These are phyloP conservation scores for Acanthamoeba castellanii DNA, from an alignment of 208 protist species.

Conservation along the genomic window DNA sequence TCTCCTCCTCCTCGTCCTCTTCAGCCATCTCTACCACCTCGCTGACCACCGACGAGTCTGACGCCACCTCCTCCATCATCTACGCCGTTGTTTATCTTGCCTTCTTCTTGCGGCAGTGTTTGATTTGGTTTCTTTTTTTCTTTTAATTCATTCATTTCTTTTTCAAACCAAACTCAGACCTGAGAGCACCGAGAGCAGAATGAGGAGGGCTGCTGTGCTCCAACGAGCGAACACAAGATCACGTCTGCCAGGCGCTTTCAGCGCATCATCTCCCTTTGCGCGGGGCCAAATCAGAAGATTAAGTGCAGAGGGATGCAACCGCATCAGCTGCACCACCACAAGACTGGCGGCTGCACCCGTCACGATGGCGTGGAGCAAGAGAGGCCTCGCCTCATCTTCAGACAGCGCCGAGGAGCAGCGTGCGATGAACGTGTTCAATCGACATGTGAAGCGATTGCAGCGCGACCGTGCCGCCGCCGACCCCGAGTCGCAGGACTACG, in stretches of 20 bases:
- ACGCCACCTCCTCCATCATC: constrained; percentile 27
- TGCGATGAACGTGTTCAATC: constrained; percentile 54
- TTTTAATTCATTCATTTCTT: neutral
- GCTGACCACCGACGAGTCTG: constrained; percentile 12
- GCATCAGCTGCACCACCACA: too few relatives aligned
- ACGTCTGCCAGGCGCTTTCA: too few relatives aligned
- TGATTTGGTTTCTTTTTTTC: neutral
- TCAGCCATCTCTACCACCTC: neutral
- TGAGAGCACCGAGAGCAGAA: too few relatives aligned
- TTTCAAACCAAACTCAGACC: too few relatives aligned
- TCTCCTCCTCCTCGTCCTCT: constrained; percentile 7
- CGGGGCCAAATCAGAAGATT: too few relatives aligned
- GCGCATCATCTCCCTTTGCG: too few relatives aligned
- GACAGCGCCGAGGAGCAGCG: neutral
- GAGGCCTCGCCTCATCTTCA: neutral
- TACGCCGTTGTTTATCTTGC: neutral
- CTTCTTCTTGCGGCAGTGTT: neutral
- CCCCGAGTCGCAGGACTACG: constrained; percentile 16
- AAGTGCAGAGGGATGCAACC: too few relatives aligned
- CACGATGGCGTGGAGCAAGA: neutral
- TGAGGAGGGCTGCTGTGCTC: too few relatives aligned
- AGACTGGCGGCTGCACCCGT: too few relatives aligned
- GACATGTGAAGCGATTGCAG: constrained; percentile 57
- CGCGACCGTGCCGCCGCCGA: constrained; percentile 38
- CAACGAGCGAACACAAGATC: too few relatives aligned